These are phyloP conservation scores for Mycena latifolia DNA, from an alignment of 768 basidiomycete species.

Conservation along the genomic window DNA sequence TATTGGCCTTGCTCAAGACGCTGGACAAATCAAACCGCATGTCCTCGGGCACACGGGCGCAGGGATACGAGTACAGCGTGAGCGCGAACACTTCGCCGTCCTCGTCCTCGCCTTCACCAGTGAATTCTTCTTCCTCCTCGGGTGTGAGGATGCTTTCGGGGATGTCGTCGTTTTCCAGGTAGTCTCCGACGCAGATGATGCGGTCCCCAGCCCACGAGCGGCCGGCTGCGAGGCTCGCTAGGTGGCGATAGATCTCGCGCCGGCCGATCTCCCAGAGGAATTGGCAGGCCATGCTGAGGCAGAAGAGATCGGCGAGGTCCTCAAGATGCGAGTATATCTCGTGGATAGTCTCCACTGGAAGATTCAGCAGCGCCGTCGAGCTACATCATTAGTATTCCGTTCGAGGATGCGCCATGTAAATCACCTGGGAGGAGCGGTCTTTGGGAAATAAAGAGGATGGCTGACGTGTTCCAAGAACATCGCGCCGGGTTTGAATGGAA, in stretches of 20 bases:
- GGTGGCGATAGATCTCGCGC: not conserved
- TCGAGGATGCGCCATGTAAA: no score
- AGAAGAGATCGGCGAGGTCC: not conserved
- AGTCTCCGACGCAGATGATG: slow-evolving; percentile 22
- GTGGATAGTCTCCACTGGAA: slow-evolving; percentile 13
- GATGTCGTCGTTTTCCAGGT: slow-evolving; percentile 15
- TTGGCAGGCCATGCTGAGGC: slow-evolving; percentile 17
- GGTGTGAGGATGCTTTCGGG: slow-evolving; percentile 8
- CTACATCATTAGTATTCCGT: no score
- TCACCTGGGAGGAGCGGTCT: no score
- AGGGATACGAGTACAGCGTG: no score
- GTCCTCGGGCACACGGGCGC: no score
- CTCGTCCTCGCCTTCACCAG: no score
- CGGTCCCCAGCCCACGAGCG: slow-evolving; percentile 23
- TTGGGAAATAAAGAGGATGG: no score
- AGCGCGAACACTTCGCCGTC: no score
- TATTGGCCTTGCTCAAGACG: no score
- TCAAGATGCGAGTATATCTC: slow-evolving; percentile 14
- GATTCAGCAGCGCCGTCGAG: slow-evolving; percentile 9
- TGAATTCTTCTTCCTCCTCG: slow-evolving; percentile 6
- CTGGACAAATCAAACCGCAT: no score
- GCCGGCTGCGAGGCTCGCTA: not conserved
- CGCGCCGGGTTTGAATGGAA: no score
- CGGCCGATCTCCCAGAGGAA: slow-evolving; percentile 23
- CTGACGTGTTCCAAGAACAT: no score